A percentile compares a stretch with the other conserved stretches of the same genome.
phyloP scores from a whole-genome alignment of 2,329 filamentous ascomycete species.

The Ophiosphaerella korrae region DNA sequence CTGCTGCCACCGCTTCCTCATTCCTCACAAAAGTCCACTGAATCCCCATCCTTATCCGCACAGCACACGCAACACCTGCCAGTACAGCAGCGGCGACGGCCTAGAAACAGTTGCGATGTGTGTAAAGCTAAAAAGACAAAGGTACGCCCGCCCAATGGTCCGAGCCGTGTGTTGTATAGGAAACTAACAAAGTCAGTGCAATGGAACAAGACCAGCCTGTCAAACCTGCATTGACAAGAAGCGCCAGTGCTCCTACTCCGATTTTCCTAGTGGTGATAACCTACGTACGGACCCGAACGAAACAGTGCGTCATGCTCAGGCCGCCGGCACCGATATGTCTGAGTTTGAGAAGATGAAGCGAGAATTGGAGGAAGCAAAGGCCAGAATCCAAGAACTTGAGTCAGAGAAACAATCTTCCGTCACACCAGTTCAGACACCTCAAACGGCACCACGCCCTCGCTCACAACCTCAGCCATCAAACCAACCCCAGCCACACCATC shows the following conservation, averaged over 20 bases:
- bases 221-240: slow-evolving; percentile 43
- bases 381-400: slow-evolving; percentile 41
- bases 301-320: slow-evolving; percentile 19
- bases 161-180: background rate
- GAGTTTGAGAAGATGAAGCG: slow-evolving; percentile 43
- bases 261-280: slow-evolving; percentile 22
- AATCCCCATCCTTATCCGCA: slow-evolving; percentile 4
- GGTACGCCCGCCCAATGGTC: slow-evolving; percentile 19
- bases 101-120: slow-evolving; percentile 42
- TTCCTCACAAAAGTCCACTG: slow-evolving; percentile 7
- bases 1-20: slow-evolving; percentile 10
- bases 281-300: slow-evolving; percentile 19
- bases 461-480: slow-evolving; percentile 20
- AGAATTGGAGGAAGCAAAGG: slow-evolving; percentile 45
- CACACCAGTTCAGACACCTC: slow-evolving; percentile 34
- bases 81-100: slow-evolving; percentile 22
- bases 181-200: slow-evolving; percentile 36
- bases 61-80: slow-evolving; percentile 11
- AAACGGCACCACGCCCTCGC: slow-evolving; percentile 20
- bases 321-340: slow-evolving; percentile 27
- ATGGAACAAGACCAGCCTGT: slow-evolving; percentile 42
- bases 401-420: slow-evolving; percentile 36
- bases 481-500: slow-evolving; percentile 13
- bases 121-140: slow-evolving; percentile 47
- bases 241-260: slow-evolving; percentile 41